phyloP scores from a whole-genome alignment of 441 rosid species.

The Aquilaria agallochum region DNA sequence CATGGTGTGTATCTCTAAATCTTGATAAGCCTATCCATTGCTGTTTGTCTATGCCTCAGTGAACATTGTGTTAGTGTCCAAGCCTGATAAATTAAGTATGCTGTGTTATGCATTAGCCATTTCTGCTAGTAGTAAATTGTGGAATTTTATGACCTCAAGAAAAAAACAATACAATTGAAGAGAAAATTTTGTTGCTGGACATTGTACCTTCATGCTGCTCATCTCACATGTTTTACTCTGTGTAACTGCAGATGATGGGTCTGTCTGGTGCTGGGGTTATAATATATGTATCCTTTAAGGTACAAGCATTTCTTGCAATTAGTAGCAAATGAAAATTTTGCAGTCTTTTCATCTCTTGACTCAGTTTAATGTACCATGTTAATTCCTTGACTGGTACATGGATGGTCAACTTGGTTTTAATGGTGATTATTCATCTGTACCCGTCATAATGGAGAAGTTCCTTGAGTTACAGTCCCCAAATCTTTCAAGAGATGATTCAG shows the following conservation, averaged over 20 bases:
- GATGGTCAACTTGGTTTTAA: conserved; percentile 87
- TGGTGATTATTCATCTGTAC: conserved; percentile 53
- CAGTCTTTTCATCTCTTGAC: conserved; percentile 7
- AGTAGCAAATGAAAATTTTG: neutral
- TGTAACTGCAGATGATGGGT: conserved; percentile 77
- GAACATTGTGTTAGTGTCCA: too few species aligned
- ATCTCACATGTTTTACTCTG: conserved; percentile 7
- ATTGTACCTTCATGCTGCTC: neutral
- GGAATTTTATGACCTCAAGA: too few species aligned
- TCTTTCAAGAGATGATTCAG: conserved; percentile 30
- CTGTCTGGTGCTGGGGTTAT: conserved; percentile 94
- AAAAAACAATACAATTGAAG: too few species aligned
- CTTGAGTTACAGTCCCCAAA: conserved; percentile 27
- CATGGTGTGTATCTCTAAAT: too few species aligned
- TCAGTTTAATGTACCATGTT: conserved; percentile 7
- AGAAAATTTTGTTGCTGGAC: neutral
- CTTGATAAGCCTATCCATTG: too few species aligned
- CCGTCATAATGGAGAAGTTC: conserved; percentile 45
- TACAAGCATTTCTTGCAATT: neutral
- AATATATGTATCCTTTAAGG: conserved; percentile 79
- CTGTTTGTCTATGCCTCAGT: too few species aligned
- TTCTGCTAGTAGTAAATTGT: too few species aligned
- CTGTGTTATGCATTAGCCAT: too few species aligned
- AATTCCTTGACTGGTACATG: conserved; percentile 59
- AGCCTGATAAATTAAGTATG: too few species aligned